Evolutionary conservation across 2,329 filamentous ascomycete genomes (phyloP), one percentile per base, ranked within the genome.

Genomic region (Penicillium sp.): DNA sequence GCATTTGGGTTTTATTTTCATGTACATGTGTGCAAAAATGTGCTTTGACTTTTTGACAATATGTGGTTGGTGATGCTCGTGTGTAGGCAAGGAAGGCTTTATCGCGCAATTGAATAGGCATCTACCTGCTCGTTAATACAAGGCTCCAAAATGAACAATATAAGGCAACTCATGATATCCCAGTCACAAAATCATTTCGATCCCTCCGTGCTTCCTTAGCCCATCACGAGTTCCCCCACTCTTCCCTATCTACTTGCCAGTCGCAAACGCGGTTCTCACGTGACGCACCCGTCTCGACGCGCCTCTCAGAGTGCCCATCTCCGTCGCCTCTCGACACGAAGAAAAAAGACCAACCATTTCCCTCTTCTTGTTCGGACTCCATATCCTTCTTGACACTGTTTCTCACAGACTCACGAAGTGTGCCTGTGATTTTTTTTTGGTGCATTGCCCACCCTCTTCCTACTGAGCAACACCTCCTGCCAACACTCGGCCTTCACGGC

Each of bases 231-330:
- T 14, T 30, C 25, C 52, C 35, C 30, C 40, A 35, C 52, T 33
- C n/a, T 45, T 55, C 33, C 37, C 37, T n/a, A 22, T 35, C 14
- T n/a, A 13, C 14, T 25, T 58, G 38, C 49, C 30, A 19, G 22
- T 46, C 55, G 45, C 60, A 61, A 68, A 66, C 61, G 64, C 62
- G 59, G 49, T 45, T 4, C 35, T 70, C 71, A 75, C 72, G 68
- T 75, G 73, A 73, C 66, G 33, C 53, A 52, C 59, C 68, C 59
- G 64, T 68, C 63, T 71, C 64, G 68, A 75, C 73, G 73, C 73
- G 72, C 67, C 68, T 65, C 65, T 65, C 61, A 65, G 65, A 73
- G 70, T 73, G 67, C 67, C 73, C 68, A 72, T 70, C 69, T 64
- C 63, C 64, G 57, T 67, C 62, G 65, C 65, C 66, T 68, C 64